Conservation (phyloP, 2,329 filamentous ascomycete species). For the Endocalyx cinctus region DNA sequence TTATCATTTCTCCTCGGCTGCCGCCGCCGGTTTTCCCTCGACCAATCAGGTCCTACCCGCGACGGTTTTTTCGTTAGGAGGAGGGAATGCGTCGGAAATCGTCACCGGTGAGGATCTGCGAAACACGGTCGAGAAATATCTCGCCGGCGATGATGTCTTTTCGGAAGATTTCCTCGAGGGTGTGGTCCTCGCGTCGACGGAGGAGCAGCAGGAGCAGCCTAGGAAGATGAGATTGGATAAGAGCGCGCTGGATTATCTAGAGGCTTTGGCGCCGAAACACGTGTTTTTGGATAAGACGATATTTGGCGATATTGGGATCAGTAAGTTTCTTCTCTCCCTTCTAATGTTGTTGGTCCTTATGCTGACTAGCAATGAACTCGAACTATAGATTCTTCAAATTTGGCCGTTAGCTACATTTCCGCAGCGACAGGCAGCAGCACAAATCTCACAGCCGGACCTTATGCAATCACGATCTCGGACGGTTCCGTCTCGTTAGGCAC, state of each 20-base stretch:
- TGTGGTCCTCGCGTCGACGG: slow-evolving; percentile 24
- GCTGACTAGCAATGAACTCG: too few species aligned
- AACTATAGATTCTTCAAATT: slow-evolving; percentile 5
- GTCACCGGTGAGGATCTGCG: slow-evolving; percentile 26
- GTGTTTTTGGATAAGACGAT: slow-evolving; percentile 1
- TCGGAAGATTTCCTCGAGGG: slow-evolving; percentile 29
- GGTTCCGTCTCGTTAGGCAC: slow-evolving; percentile 11
- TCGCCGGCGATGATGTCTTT: slow-evolving; percentile 31
- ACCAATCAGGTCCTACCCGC: slow-evolving; percentile 23
- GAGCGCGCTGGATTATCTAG: slow-evolving; percentile 14
- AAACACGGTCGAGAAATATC: slow-evolving; percentile 24
- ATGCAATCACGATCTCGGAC: slow-evolving; percentile 13
- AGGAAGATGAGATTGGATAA: slow-evolving; percentile 12
- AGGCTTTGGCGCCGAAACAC: slow-evolving; percentile 8
- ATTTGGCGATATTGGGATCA: neutral
- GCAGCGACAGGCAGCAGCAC: slow-evolving; percentile 1
- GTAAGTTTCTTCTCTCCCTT: too few species aligned
- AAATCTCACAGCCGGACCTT: slow-evolving; percentile 15
- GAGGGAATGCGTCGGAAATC: slow-evolving; percentile 15
- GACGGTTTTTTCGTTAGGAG: too few species aligned
- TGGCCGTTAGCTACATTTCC: slow-evolving; percentile 7
- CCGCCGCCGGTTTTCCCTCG: slow-evolving; percentile 10
- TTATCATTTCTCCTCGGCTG: slow-evolving; percentile 3
- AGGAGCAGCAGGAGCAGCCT: slow-evolving; percentile 7
- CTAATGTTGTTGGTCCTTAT: too few species aligned